Base-by-base conservation (phyloP, 331 rosid species). In the Pyrus hybrid region DNA sequence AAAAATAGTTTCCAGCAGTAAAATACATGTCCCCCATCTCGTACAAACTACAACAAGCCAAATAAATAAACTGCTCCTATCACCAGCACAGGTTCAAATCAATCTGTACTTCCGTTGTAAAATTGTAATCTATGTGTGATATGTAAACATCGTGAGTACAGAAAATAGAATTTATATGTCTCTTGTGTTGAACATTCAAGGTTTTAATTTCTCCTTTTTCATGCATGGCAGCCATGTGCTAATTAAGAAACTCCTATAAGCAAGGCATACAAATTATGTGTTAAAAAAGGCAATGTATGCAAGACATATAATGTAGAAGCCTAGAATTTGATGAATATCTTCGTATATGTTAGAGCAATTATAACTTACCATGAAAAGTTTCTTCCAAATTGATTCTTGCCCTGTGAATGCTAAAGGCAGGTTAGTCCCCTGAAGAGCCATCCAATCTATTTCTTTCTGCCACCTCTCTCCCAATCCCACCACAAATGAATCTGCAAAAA, bases 401-500 rank as follows among this genome's bases (percentile, higher is more conserved):
- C 98, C 97, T 1, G 91, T 88, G 80, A 93, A 90, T 79, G 98
- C 98, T 79, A 93, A 87, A 60, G 98, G 98, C 22, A 93, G 86
- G 87, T 93, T 93, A 68, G 90, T 83, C 74, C 98, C 98, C 67
- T 90, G 98, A 87, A 91, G 97, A 79, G 93, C 97, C 97, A 90
- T 93, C 96, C 98, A 93, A 71, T 93, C 98, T 81, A 90, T 75
- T 89, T 91, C 98, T 86, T 90, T 88, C 85, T 93, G 96, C 96
- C 97, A 93, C n/a, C n/a, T 88, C 95, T 91, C 84, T 85, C 88
- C 98, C 98, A 91, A 75, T 93, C 96, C 98, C 98, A 93, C 98
- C 98, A 90, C 96, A 86, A 80, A 93, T 21, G 98, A 91, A 86
- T 93, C 97, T 93, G 86, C 77, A 81, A 75, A 77, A 67, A 72